Conservation (phyloP, 768 basidiomycete species). For the Lyophyllum shimeji region DNA sequence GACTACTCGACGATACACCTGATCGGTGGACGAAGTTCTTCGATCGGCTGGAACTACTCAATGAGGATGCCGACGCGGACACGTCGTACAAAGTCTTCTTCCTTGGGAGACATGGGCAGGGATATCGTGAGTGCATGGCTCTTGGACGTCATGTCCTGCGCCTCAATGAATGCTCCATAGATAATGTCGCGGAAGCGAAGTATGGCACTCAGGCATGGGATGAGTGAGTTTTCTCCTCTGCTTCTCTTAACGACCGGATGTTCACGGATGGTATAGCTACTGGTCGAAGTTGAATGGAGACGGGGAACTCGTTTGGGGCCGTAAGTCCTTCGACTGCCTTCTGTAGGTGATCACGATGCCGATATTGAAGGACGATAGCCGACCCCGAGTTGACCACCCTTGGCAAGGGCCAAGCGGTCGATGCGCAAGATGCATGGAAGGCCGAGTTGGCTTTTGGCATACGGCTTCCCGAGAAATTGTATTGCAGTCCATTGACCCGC, state of each 20-base stretch:
- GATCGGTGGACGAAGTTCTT: slow-evolving; percentile 52
- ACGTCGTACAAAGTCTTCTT: slow-evolving; percentile 63
- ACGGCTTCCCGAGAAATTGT: slow-evolving; percentile 54
- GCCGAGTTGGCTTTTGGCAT: slow-evolving; percentile 43
- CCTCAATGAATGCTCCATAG: slow-evolving; percentile 28
- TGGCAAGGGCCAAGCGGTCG: slow-evolving; percentile 57
- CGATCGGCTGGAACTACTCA: slow-evolving; percentile 41
- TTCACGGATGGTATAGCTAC: slow-evolving; percentile 34
- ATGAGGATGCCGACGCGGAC: slow-evolving; percentile 33
- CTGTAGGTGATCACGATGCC: background rate
- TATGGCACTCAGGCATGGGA: slow-evolving; percentile 65
- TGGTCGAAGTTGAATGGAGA: slow-evolving; percentile 69
- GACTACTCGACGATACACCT: slow-evolving; percentile 49
- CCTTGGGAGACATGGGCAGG: slow-evolving; percentile 71
- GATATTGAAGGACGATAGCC: slow-evolving; percentile 40
- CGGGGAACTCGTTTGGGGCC: slow-evolving; percentile 71
- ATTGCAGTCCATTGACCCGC: slow-evolving; percentile 64
- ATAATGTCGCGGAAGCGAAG: slow-evolving; percentile 64
- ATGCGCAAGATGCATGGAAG: slow-evolving; percentile 46
- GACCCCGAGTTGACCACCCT: slow-evolving; percentile 63
- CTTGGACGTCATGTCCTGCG: background rate
- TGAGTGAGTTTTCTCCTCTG: slow-evolving; percentile 37
- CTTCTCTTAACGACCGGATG: no score
- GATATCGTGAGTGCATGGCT: slow-evolving; percentile 53
- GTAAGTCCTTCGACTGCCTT: slow-evolving; percentile 37